Conservation (phyloP, 306 rosid species). For the Leucaena leucocephala region DNA sequence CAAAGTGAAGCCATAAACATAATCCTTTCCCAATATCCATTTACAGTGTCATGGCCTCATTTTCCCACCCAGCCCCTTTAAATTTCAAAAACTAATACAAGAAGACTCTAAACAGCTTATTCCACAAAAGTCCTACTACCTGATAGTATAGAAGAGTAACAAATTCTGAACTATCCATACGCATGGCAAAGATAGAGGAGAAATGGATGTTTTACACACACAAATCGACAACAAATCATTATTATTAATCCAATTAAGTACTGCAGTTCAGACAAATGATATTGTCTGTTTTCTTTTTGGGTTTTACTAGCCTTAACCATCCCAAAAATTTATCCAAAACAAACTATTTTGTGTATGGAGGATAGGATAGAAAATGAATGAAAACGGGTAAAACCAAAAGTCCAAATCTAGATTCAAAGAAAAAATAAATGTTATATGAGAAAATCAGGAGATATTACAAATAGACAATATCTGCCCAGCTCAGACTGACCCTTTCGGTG, state of each 20-base stretch:
- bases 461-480: background rate
- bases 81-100: background rate
- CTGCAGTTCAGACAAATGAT: background rate
- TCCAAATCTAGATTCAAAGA: background rate
- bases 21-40: background rate
- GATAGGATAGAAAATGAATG: background rate
- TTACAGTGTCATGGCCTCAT: background rate
- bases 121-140: background rate
- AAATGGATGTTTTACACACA: background rate
- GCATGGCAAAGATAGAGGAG: background rate
- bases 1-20: background rate
- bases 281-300: background rate
- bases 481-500: background rate
- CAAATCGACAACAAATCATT: background rate
- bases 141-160: background rate
- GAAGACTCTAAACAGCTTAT: background rate
- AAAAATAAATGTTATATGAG: background rate
- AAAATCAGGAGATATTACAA: background rate
- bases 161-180: background rate
- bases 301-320: background rate
- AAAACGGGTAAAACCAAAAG: background rate
- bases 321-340: background rate
- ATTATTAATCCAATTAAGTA: background rate
- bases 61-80: background rate
- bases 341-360: background rate